Conservation (phyloP, 2,329 filamentous ascomycete species). For the Drechslerella dactyloides region DNA sequence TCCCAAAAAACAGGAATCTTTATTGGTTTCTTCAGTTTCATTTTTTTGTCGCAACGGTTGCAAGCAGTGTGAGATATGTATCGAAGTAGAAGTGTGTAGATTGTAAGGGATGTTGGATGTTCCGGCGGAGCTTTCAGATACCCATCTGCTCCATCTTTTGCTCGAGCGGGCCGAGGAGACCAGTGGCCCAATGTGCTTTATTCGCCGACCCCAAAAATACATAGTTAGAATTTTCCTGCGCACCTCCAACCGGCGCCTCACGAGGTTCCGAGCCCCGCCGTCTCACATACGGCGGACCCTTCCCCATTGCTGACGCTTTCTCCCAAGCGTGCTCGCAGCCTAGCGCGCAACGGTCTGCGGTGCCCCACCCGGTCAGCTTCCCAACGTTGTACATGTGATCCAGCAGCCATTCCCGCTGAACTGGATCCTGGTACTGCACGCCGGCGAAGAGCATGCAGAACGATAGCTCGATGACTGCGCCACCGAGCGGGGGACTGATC, state of each 20-base stretch:
- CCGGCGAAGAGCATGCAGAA: conserved; percentile 87
- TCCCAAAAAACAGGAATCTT: too few species aligned
- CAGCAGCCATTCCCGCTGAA: conserved; percentile 79
- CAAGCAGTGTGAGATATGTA: too few species aligned
- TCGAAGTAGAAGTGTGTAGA: too few species aligned
- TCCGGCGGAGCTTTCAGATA: neutral
- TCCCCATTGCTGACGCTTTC: conserved; percentile 73
- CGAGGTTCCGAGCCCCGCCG: conserved; percentile 36
- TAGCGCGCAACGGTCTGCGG: conserved; percentile 77
- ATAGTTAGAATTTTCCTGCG: conserved; percentile 29
- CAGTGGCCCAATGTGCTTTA: conserved; percentile 47
- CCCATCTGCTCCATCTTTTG: conserved; percentile 39
- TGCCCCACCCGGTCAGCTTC: conserved; percentile 84
- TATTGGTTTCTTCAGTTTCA: too few species aligned
- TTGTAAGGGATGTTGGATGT: too few species aligned
- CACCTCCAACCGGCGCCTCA: conserved; percentile 28
- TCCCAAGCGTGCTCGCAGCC: conserved; percentile 87
- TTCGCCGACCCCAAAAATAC: conserved; percentile 45
- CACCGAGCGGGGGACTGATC: conserved; percentile 78
- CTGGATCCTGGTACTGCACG: conserved; percentile 74
- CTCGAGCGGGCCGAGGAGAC: conserved; percentile 31
- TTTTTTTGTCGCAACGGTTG: too few species aligned
- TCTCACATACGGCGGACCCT: conserved; percentile 73
- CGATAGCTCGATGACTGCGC: conserved; percentile 79
- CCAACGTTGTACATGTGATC: conserved; percentile 75